Evolutionary conservation across 140 eudicot genomes (phyloP).

Genomic region (Flaveria floridana): DNA sequence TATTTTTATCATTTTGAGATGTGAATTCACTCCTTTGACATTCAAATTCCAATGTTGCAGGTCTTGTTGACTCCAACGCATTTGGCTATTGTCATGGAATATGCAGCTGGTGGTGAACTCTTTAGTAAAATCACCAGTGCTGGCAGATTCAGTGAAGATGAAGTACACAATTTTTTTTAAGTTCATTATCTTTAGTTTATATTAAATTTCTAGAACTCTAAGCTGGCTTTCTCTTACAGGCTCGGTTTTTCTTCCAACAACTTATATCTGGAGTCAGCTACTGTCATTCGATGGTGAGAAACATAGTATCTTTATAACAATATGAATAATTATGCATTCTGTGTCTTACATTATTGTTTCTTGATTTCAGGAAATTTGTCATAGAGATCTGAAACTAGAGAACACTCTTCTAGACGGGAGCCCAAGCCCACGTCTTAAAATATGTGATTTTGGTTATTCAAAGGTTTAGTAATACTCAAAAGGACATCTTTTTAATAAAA

Average conservation of each 20-base stretch:
- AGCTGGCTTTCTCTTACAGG: slow-evolving; percentile 44
- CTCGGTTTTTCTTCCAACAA: slow-evolving; percentile 96
- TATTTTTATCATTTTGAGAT: slow-evolving; percentile 13
- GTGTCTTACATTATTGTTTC: slow-evolving; percentile 5
- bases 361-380: slow-evolving; percentile 80
- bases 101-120: slow-evolving; percentile 99
- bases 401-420: slow-evolving; percentile 92
- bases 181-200: not conserved
- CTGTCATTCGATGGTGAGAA: slow-evolving; percentile 82
- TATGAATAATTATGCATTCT: not conserved
- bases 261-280: slow-evolving; percentile 92
- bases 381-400: slow-evolving; percentile 91
- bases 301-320: not conserved
- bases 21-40: slow-evolving; percentile 3
- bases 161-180: slow-evolving; percentile 41
- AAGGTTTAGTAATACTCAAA: slow-evolving; percentile 48
- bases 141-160: slow-evolving; percentile 97
- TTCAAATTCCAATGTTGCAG: slow-evolving; percentile 38
- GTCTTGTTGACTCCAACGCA: slow-evolving; percentile 76
- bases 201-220: not conserved
- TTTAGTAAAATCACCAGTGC: slow-evolving; percentile 89
- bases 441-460: slow-evolving; percentile 96
- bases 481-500: slow-evolving; percentile 17
- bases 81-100: slow-evolving; percentile 93
- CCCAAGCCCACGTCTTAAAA: slow-evolving; percentile 87